phyloP scores from a whole-genome alignment of 768 basidiomycete species.

The Suillus spraguei region DNA sequence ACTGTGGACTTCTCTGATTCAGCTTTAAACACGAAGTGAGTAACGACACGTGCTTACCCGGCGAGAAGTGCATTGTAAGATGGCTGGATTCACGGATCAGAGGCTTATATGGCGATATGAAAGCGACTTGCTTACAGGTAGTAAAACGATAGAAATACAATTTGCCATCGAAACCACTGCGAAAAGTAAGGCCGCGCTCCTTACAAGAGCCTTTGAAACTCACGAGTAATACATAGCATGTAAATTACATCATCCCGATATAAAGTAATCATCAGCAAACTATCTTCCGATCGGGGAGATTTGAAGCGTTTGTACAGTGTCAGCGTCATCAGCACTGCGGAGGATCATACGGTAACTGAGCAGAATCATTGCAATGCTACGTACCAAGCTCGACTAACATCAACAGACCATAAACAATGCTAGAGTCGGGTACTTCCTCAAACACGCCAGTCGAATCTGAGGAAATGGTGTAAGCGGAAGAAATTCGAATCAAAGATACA shows the following conservation, averaged over 20 bases:
- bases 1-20: not conserved
- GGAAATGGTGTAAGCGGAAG: not conserved
- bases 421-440: not conserved
- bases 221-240: slow-evolving; percentile 3
- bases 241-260: not conserved
- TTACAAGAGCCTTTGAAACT: not conserved
- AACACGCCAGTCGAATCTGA: slow-evolving; percentile 1
- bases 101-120: not conserved
- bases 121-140: not conserved
- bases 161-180: slow-evolving; percentile 2
- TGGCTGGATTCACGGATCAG: not conserved
- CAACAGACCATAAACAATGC: slow-evolving; percentile 1
- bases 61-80: not conserved
- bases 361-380: not conserved
- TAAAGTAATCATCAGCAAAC: not conserved
- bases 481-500: not conserved
- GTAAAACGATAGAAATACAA: not conserved
- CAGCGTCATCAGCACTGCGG: not conserved
- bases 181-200: not conserved
- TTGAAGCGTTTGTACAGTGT: slow-evolving; percentile 3
- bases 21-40: not conserved
- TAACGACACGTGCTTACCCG: not conserved
- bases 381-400: slow-evolving; percentile 1
- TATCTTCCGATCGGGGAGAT: not conserved
- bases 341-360: not conserved